Evolutionary conservation across 352 stramenopile species (phyloP), one percentile per base, ranked within the genome.

Genomic region (Globisporangium alternatum): DNA sequence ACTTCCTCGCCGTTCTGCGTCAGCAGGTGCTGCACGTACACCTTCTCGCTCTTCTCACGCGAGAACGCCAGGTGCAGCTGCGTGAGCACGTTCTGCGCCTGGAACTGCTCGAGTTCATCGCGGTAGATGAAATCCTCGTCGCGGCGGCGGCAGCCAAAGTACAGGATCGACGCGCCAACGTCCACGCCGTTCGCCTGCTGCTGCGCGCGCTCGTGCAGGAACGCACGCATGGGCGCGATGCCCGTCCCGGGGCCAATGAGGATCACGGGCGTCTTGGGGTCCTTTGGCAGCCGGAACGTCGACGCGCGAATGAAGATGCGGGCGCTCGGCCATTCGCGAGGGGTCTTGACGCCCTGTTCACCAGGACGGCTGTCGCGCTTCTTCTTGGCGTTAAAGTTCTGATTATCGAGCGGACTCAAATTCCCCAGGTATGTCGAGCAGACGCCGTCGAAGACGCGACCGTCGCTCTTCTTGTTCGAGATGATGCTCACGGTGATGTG

Each of bases 21-120:
- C 15, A 99, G 75, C 64, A 98, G 74, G 75, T 99, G 90, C 81
- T 99, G 97, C 56, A 99, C 97, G 70, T 99, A 99, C 21, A 99
- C 90, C 77, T 99, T 99, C 1, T 97, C 48, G 15, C 72, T 54
- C 60, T 95, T 77, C 56, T 99, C 91, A 21, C 97, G 89, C 51
- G 90, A 98, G 77, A 99, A 99, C 12, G 97, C 97, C 19, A 98
- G 66, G 66, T 98, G 81, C 22, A 99, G 72, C 39, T 97, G 72
- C 30, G 74, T 91, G 21, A 99, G 78, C 55, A 91, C 89, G 5
- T 94, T 95, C n/a, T 85, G 75, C 2, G 72, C 59, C 55, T 93
- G 53, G 52, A 95, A 98, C 3, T 33, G 56, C 60, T 95, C 77
- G 28, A 99, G 77, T 71, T 99, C 97, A 22, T 96, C 78, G 12